Evolutionary conservation across 2,329 filamentous ascomycete genomes (phyloP), one percentile per base, ranked within the genome.

Genomic region (Neofusicoccum umdonicola): DNA sequence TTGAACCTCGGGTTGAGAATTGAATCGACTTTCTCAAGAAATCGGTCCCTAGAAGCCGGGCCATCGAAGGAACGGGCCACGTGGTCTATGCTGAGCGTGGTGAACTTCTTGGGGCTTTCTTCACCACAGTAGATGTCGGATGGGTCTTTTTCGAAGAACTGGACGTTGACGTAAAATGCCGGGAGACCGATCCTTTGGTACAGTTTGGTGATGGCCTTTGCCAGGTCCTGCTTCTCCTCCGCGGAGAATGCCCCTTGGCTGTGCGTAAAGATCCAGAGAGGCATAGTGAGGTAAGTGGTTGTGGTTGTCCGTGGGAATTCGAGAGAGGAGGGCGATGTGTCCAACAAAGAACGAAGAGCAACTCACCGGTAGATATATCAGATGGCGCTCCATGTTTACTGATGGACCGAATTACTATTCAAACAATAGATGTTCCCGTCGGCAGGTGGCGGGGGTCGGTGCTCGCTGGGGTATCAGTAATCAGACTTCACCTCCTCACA

Each of bases 251-350:
- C 72, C 50, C 68, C 69, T 0, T 70, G 66, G 1, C 77, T 72
- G 67, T 80, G 77, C 69, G 71, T 79, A 65, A 80, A 69, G 11
- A 72, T 66, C 79, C 78, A 80, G 52, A 79, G 75, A 65, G 79
- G 78, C 79, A 80, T 80, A 11, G 39, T 52, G 27, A 39, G 4
- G 44, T 15, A 19, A 19, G 34, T n/a, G 47, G 27, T 3, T n/a
- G 12, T 15, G 8, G 27, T 31, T 35, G 6, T 13, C 22, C 4
- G 5, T 48, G 9, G 45, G 12, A 22, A 5, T 12, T 11, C 4
- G 9, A 31, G 5, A 13, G 45, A 31, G 11, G 19, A 31, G 27
- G 6, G 27, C 27, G 27, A 31, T 31, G 27, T 5, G 27, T 31
- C 4, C 6, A 7, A 5, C 27, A 31, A 31, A 31, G 27, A 31